Evolutionary conservation across 208 protist species (phyloP).

Genomic region (Trypanosoma brucei): DNA sequence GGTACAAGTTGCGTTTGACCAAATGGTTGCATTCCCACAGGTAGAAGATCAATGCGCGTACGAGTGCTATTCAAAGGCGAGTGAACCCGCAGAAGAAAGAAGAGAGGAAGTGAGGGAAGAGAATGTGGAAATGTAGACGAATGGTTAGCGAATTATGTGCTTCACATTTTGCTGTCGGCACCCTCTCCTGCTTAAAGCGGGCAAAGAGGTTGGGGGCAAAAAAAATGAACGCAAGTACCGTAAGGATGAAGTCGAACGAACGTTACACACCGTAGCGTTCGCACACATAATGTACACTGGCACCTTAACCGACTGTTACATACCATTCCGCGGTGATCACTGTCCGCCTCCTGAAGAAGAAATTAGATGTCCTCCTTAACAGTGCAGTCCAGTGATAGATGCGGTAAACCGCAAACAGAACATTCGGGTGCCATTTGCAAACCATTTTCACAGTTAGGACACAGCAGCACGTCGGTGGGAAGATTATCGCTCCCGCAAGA

Average conservation of each 20-base stretch:
- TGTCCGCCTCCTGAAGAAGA: not conserved
- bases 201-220: too few relatives aligned
- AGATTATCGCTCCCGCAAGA: constrained; percentile 44
- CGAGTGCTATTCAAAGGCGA: not conserved
- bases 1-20: constrained; percentile 21
- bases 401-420: constrained; percentile 36
- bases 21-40: constrained; percentile 23
- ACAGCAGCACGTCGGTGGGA: constrained; percentile 65
- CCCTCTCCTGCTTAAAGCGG: too few relatives aligned
- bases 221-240: too few relatives aligned
- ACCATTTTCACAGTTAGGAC: constrained; percentile 37
- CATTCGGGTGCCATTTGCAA: constrained; percentile 40
- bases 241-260: too few relatives aligned
- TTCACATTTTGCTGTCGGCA: too few relatives aligned
- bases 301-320: too few relatives aligned
- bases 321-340: too few relatives aligned
- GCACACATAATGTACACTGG: too few relatives aligned
- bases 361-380: not conserved
- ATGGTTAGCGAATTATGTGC: too few relatives aligned
- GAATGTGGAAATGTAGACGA: too few relatives aligned
- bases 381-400: constrained; percentile 35
- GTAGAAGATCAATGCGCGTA: constrained; percentile 10
- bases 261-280: too few relatives aligned
- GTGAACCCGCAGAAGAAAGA: constrained; percentile 17
- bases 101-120: constrained; percentile 4